These are phyloP conservation scores for Pythium periplocum DNA, from an alignment of 352 stramenopile species.

Conservation along the genomic window DNA sequence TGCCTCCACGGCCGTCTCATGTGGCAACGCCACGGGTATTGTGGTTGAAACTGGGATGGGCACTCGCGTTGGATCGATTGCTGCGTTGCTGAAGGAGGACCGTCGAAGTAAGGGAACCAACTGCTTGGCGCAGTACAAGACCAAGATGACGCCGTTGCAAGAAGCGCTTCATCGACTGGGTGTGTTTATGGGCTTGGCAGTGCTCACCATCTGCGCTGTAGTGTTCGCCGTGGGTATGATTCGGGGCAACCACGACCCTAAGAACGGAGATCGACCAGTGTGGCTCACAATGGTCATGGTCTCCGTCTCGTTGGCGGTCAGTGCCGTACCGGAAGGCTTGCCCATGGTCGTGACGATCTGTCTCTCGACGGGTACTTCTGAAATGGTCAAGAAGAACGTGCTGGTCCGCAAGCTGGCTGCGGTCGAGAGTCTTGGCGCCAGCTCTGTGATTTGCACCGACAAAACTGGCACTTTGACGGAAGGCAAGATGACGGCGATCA, in stretches of 20 bases:
- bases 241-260: constrained; percentile 35
- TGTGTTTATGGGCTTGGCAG: constrained; percentile 79
- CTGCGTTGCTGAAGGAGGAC: constrained; percentile 17
- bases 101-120: constrained; percentile 42
- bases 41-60: constrained; percentile 17
- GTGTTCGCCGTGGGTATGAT: constrained; percentile 79
- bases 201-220: constrained; percentile 81
- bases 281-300: constrained; percentile 87
- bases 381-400: constrained; percentile 34
- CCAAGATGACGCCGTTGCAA: constrained; percentile 82
- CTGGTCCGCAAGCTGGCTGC: constrained; percentile 45
- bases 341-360: constrained; percentile 29
- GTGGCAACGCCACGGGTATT: constrained; percentile 16
- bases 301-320: constrained; percentile 55
- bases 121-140: constrained; percentile 22
- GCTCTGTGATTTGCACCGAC: constrained; percentile 83
- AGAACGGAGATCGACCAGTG: constrained; percentile 70
- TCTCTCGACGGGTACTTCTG: constrained; percentile 19
- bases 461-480: constrained; percentile 91
- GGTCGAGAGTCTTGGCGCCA: constrained; percentile 62
- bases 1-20: constrained; percentile 53
- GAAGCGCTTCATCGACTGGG: constrained; percentile 91
- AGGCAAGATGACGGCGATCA: constrained; percentile 50
- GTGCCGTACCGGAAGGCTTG: constrained; percentile 30
- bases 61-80: constrained; percentile 19